Conservation (phyloP, 2,329 filamentous ascomycete species). For the Penicillium thymicola region DNA sequence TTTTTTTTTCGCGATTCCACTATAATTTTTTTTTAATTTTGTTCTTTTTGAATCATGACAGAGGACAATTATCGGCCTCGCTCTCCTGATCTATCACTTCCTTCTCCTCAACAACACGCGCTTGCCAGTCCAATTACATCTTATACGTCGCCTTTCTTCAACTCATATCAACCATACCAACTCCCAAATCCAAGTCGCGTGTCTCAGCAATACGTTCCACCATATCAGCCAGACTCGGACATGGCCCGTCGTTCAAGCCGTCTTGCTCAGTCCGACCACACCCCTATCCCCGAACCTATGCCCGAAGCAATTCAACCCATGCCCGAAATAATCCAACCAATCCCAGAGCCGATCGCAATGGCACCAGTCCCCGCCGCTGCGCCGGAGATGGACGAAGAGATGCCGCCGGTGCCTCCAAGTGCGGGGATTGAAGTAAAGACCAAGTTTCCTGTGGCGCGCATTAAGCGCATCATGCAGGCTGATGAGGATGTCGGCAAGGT, state of each 20-base stretch:
- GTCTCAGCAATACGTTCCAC: constrained; percentile 39
- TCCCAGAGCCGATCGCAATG: constrained; percentile 19
- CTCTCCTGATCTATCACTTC: constrained; percentile 52
- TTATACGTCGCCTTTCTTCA: constrained; percentile 23
- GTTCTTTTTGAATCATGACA: constrained; percentile 36
- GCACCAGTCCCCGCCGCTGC: constrained; percentile 18
- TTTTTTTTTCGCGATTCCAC: constrained; percentile 10
- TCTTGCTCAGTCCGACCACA: constrained; percentile 32
- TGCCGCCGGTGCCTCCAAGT: constrained; percentile 27
- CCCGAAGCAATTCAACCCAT: constrained; percentile 1
- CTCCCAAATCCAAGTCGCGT: constrained; percentile 16
- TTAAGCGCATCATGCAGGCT: constrained; percentile 99
- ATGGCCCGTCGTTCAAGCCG: constrained; percentile 45
- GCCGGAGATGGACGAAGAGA: background rate
- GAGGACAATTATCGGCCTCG: constrained; percentile 48
- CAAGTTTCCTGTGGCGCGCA: constrained; percentile 93
- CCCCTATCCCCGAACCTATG: constrained; percentile 23
- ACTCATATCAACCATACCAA: constrained; percentile 1
- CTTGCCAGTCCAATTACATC: background rate
- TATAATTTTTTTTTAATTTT: constrained; percentile 3
- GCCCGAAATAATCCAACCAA: background rate
- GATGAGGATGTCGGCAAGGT: constrained; percentile 99
- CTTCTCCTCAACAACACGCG: constrained; percentile 31
- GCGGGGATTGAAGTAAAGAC: constrained; percentile 76
- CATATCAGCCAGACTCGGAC: constrained; percentile 30